A percentile compares a stretch with the other conserved stretches of the same genome.
Conservation (phyloP, 352 stramenopile genomes). For the Phytopythium cucurbitacearum region DNA sequence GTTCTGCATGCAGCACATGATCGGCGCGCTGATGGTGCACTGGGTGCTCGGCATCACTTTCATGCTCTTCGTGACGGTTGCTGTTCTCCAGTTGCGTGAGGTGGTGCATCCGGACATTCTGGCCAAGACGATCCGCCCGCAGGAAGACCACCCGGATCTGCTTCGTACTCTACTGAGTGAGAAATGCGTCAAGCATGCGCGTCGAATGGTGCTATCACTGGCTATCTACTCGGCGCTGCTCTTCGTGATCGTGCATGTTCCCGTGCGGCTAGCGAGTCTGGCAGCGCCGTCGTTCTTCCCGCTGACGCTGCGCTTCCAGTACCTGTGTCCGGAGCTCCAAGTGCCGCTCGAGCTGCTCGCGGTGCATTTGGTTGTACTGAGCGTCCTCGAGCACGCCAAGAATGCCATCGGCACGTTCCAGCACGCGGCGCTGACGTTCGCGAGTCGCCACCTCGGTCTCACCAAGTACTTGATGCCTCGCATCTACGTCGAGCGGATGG, state of each 20-base stretch:
- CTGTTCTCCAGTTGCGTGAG: constrained; percentile 92
- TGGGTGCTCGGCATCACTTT: constrained; percentile 98
- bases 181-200: constrained; percentile 88
- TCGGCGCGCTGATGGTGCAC: constrained; percentile 93
- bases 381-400: constrained; percentile 90
- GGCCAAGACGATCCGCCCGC: constrained; percentile 84
- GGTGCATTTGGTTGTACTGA: constrained; percentile 94
- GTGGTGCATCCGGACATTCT: constrained; percentile 93
- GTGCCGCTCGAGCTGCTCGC: constrained; percentile 94
- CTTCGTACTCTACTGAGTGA: constrained; percentile 95
- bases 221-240: constrained; percentile 90
- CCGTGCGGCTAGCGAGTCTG: constrained; percentile 56
- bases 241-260: constrained; percentile 84
- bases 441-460: constrained; percentile 58
- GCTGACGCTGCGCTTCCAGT: constrained; percentile 86
- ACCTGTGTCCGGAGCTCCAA: constrained; percentile 93
- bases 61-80: constrained; percentile 97
- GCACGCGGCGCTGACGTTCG: constrained; percentile 53
- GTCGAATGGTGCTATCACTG: constrained; percentile 91
- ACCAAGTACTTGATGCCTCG: constrained; percentile 70
- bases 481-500: constrained; percentile 23
- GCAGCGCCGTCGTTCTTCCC: constrained; percentile 63
- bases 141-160: constrained; percentile 96
- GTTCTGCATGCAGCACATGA: constrained; percentile 84
- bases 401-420: constrained; percentile 82